phyloP scores from a whole-genome alignment of 495 filamentous ascomycete species.

The Xylaria flabelliformis region DNA sequence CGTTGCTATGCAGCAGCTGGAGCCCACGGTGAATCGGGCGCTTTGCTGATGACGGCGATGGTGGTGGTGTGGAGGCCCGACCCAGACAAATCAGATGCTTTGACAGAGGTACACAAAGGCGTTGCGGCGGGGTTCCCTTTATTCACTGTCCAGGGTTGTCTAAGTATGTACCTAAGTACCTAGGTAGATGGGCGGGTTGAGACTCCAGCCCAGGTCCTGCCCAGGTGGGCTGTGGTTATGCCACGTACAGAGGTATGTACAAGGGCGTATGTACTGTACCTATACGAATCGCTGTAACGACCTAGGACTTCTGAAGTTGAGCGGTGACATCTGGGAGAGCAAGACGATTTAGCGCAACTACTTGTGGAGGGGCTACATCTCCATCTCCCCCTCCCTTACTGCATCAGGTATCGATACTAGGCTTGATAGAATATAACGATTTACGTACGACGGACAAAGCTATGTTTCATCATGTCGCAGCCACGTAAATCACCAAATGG shows the following conservation, averaged over 20 bases:
- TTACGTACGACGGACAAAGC: slow-evolving; percentile 1
- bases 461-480: slow-evolving; percentile 21
- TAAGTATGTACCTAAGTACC: not conserved
- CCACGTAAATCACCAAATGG: slow-evolving; percentile 13
- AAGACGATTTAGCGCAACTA: slow-evolving; percentile 10
- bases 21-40: slow-evolving; percentile 25
- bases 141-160: not conserved
- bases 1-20: slow-evolving; percentile 30
- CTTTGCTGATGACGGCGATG: slow-evolving; percentile 11
- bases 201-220: not conserved
- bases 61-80: slow-evolving; percentile 28
- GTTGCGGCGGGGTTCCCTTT: slow-evolving; percentile 22
- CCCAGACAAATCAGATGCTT: slow-evolving; percentile 24
- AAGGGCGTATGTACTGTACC: no score
- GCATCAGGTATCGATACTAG: slow-evolving; percentile 1
- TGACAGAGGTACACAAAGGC: slow-evolving; percentile 20
- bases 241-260: slow-evolving; percentile 15
- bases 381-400: not conserved
- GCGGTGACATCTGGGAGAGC: not conserved
- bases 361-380: not conserved
- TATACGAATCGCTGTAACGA: slow-evolving; percentile 3
- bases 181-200: not conserved
- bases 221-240: slow-evolving; percentile 13
- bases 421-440: not conserved
- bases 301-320: not conserved